Percentiles rank a stretch among this genome's conserved stretches.
Evolutionary conservation across 345 rosid genomes (phyloP).

Genomic region (Tarenaya hassleriana): DNA sequence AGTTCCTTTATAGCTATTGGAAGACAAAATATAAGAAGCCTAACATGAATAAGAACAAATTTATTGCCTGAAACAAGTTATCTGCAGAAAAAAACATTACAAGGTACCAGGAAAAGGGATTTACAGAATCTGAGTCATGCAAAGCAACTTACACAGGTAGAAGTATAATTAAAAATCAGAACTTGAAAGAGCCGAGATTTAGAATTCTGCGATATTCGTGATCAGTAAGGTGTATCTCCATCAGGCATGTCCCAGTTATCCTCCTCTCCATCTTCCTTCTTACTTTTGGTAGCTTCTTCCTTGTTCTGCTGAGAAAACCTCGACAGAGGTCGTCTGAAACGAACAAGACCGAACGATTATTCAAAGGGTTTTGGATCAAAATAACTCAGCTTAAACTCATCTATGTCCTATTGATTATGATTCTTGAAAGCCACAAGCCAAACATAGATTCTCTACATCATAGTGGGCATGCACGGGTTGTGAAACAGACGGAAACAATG

Average conservation of each 20-base stretch:
- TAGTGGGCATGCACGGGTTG: too few relatives aligned
- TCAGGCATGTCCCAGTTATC: conserved; percentile 90
- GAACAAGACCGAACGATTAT: too few relatives aligned
- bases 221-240: conserved; percentile 46
- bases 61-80: conserved; percentile 15
- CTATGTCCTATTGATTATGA: too few relatives aligned
- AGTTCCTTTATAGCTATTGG: not conserved
- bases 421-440: too few relatives aligned
- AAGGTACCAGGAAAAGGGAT: conserved; percentile 1
- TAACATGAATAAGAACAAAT: conserved; percentile 2
- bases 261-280: conserved; percentile 48
- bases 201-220: conserved; percentile 12
- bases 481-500: too few relatives aligned
- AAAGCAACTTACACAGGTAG: not conserved
- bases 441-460: too few relatives aligned
- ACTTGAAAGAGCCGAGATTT: conserved; percentile 1
- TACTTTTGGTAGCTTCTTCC: conserved; percentile 37
- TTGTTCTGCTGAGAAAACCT: conserved; percentile 34
- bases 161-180: too few relatives aligned
- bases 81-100: conserved; percentile 17
- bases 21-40: conserved; percentile 2
- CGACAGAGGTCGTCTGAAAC: conserved; percentile 41
- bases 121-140: not conserved
- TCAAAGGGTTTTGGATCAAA: too few relatives aligned
- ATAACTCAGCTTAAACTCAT: too few relatives aligned